Evolutionary conservation across 2,329 filamentous ascomycete genomes (phyloP), one percentile per base, ranked within the genome.

Genomic region (Colletotrichum tofieldiae): DNA sequence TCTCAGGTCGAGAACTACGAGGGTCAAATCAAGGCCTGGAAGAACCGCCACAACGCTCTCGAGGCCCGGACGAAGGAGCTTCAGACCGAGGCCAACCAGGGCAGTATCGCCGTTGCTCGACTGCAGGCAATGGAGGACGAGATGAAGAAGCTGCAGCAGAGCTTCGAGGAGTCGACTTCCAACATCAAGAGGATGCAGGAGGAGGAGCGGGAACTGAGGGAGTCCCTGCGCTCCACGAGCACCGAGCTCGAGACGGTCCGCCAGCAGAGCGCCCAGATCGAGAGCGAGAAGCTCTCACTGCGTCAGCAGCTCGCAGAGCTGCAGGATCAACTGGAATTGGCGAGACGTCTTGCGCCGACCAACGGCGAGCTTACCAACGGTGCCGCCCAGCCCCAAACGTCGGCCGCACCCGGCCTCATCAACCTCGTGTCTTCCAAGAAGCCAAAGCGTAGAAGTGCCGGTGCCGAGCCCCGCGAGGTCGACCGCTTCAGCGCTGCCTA

Each of bases 371-470:
- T 81, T 29, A 75, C 79, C 41, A 86, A 85, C 63, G 84, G 84
- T 26, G 77, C 77, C 29, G 78, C 79, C 54, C 84, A 83, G 61
- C 80, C 83, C 64, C 81, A 85, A 23, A 86, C 90, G 61, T 84
- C 90, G 51, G 86, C 89, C 65, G 85, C 89, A 39, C 93, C 88
- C 79, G 95, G 95, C 52, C 90, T 99, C 74, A 98, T 99, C 88
- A 99, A 98, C 82, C 88, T 99, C 43, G 96, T 99, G 35, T 94
- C 96, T 2, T 96, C 94, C 61, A 98, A 98, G 91, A 98, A 98
- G 85, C 94, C 95, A 52, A 98, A 98, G 88, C 90, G 96, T 79
- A 91, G 96, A 76, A 98, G 96, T 81, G 95, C 94, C 70, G 96
- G 95, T 58, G 93, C 93, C 23, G 95, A 98, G 82, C 91, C 91